Evolutionary conservation across 768 basidiomycete species (phyloP), one percentile per base, ranked within the genome.

Genomic region (Lactarius hatsudake): DNA sequence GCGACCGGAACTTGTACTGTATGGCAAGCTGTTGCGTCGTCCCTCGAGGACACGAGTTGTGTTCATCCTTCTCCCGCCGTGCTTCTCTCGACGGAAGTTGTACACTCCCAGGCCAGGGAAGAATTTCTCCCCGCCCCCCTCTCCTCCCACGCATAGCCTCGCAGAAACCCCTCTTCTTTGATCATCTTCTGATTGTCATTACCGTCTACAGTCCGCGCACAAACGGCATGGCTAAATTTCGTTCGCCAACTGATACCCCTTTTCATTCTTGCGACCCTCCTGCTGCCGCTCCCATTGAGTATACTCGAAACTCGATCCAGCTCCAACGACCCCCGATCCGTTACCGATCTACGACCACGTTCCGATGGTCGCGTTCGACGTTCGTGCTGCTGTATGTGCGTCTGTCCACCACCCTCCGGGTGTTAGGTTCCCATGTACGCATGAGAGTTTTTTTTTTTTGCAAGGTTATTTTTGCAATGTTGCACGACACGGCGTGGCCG

Each of bases 191-290:
- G 28, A 48, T 61, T 48, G 60, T 36, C 45, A 48, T 61, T 17
- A 48, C 43, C 60, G 43, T 48, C 28, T 51, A 43, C 5, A 5
- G 30, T 34, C 55, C 30, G 32, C 55, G 32, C 30, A 12, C 55
- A 56, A 34, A 34, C 55, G 20, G 55, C 55, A 56, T 56, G 55
- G 18, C 55, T 23, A 26, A 53, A 26, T 53, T 53, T 15, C 51
- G 51, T 53, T 26, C 26, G 26, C 26, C 51, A 56, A 56, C 32
- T 56, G 28, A 34, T 56, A 56, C 55, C 55, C 55, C 55, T 56
- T 56, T 56, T 56, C 30, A 56, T 34, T 56, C 30, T n/a, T 32
- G 55, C 55, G 17, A 48, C 23, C 28, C 54, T 20, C 32, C 54
- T 17, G 18, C 54, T 26, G 12, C 54, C 28, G 18, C 23, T 26